Evolutionary conservation across 1,284 basidiomycete genomes (phyloP), one percentile per base, ranked within the genome.

Genomic region (Malassezia sympodialis): DNA sequence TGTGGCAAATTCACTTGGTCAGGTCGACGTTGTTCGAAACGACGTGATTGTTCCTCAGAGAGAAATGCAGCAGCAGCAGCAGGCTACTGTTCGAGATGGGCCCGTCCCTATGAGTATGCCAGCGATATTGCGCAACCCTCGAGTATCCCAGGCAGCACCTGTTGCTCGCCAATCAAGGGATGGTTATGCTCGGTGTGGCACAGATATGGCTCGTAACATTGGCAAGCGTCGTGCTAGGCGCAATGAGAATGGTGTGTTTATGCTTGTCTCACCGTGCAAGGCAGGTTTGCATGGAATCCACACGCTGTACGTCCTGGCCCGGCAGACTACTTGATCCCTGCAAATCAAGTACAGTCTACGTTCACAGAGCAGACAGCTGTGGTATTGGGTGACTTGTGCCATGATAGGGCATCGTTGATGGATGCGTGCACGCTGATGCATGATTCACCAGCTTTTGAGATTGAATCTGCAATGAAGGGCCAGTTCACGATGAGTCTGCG

Each of bases 291-390:
- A 4, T 62, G 61, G 14, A 67, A 68, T 39, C 63, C 65, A 1
- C 67, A 69, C 34, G 54, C 59, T 0, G 56, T 58, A 1, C 60
- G 66, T 2, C 68, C 68, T 1, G 53, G 63, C 0, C 28, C 61
- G 4, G 53, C 55, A 14, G 68, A 70, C 42, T 67, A 61, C 35
- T 39, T 59, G 3, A 28, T 68, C 30, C 63, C 60, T 21, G 37
- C 58, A 4, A 70, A 70, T 49, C 34, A 42, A 15, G 62, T 64
- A 15, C 49, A 43, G 7, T 62, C 68, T n/a, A 68, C 60, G 1
- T 67, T 68, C 32, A 49, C 47, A 24, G 28, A 41, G 2, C 27
- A 27, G 19, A 31, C 19, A 2, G 10, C 34, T n/a, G 31, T 23
- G 40, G 12, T 14, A 4, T n/a, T 42, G 35, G 19, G 21, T 12